phyloP scores from a whole-genome alignment of 1,284 basidiomycete species.

The Trichosporon inkin region DNA sequence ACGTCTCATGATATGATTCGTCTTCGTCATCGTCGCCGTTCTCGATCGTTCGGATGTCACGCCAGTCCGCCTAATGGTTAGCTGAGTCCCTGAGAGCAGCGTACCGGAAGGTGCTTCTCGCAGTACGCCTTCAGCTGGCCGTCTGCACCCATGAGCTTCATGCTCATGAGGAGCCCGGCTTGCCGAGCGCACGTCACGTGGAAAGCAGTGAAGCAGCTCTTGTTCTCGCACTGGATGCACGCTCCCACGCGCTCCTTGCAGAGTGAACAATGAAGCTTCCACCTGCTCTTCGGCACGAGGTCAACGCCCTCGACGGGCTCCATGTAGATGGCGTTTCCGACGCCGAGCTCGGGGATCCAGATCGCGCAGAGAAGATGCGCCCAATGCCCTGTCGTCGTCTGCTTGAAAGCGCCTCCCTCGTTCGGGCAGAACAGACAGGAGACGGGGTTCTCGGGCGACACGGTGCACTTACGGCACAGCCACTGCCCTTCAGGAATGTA shows the following conservation, averaged over 20 bases:
- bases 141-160: constrained; percentile 64
- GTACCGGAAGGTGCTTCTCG: constrained; percentile 80
- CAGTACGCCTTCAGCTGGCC: constrained; percentile 68
- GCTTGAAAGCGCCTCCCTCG: constrained; percentile 97
- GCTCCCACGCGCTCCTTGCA: constrained; percentile 81
- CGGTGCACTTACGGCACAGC: constrained; percentile 97
- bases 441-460: constrained; percentile 93
- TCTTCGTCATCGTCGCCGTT: constrained; percentile 36
- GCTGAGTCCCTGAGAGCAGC: constrained; percentile 36
- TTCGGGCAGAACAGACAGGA: constrained; percentile 91
- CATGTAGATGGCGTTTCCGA: constrained; percentile 96
- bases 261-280: constrained; percentile 91
- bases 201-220: constrained; percentile 87
- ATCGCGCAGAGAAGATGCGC: constrained; percentile 95
- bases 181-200: constrained; percentile 92
- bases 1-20: constrained; percentile 33
- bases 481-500: constrained; percentile 99
- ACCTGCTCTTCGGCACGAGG: constrained; percentile 80
- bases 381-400: constrained; percentile 90
- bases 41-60: constrained; percentile 10
- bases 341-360: constrained; percentile 93
- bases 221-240: constrained; percentile 94
- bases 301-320: constrained; percentile 93
- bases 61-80: constrained; percentile 26
- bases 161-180: constrained; percentile 73